Evolutionary conservation across 805 yeast genomes (phyloP).

Genomic region (Ogataea corticis): DNA sequence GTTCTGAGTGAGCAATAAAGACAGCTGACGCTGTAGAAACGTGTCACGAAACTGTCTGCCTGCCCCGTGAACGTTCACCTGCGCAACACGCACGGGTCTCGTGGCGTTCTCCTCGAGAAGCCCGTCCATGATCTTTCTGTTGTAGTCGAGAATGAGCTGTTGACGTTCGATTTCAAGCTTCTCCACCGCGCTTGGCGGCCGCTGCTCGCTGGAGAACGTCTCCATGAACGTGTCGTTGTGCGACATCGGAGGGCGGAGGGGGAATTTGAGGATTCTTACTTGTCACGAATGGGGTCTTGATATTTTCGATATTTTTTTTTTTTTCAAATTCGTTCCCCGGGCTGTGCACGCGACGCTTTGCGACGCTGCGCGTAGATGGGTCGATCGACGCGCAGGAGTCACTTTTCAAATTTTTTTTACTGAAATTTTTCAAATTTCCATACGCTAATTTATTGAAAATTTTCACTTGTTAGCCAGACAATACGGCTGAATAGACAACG

Average conservation of each 20-base stretch:
- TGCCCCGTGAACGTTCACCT: slow-evolving; percentile 50
- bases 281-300: no score
- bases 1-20: slow-evolving; percentile 44
- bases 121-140: slow-evolving; percentile 27
- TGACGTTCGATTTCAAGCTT: slow-evolving; percentile 31
- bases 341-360: no score
- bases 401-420: not conserved
- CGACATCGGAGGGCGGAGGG: no score
- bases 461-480: slow-evolving; percentile 1
- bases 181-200: slow-evolving; percentile 8
- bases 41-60: slow-evolving; percentile 43
- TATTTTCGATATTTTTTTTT: not conserved
- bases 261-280: no score
- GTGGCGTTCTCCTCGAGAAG: slow-evolving; percentile 34
- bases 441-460: not conserved
- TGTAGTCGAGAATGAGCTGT: slow-evolving; percentile 31
- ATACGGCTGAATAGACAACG: slow-evolving; percentile 6
- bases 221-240: slow-evolving; percentile 27
- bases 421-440: not conserved
- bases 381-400: slow-evolving; percentile 6
- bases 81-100: slow-evolving; percentile 44
- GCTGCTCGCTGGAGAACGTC: slow-evolving; percentile 16
- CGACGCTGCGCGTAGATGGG: not conserved
- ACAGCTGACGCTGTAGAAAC: slow-evolving; percentile 48
- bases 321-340: not conserved